Percentiles rank a stretch among this genome's conserved stretches.
These are phyloP conservation scores for Rhodotorula sp. DNA, from an alignment of 1,284 basidiomycete species.

Conservation along the genomic window DNA sequence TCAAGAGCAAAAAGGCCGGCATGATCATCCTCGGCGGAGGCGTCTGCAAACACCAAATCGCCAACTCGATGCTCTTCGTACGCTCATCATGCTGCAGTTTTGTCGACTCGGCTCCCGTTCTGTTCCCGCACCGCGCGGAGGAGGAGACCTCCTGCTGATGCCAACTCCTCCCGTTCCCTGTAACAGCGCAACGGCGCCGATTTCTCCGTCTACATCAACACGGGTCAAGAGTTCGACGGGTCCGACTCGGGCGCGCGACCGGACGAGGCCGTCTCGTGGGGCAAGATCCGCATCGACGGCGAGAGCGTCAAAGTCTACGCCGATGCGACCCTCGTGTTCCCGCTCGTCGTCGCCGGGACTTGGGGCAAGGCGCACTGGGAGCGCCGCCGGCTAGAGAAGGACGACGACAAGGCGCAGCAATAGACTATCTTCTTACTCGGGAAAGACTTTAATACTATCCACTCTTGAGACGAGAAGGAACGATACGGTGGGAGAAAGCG, in stretches of 20 bases:
- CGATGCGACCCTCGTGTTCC: conserved; percentile 86
- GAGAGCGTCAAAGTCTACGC: conserved; percentile 85
- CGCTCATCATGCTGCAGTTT: conserved; percentile 40
- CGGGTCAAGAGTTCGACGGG: conserved; percentile 98
- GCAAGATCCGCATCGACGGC: conserved; percentile 88
- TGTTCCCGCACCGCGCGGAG: background rate
- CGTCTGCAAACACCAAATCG: conserved; percentile 99
- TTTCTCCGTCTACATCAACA: conserved; percentile 97
- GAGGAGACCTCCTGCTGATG: background rate
- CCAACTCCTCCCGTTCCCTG: background rate
- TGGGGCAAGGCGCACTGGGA: conserved; percentile 56
- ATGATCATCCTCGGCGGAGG: conserved; percentile 99
- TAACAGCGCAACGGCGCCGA: conserved; percentile 92
- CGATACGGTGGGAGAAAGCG: no score
- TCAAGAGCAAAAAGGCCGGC: conserved; percentile 87
- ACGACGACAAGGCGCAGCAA: conserved; percentile 3
- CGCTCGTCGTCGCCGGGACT: conserved; percentile 77
- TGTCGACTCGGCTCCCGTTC: background rate
- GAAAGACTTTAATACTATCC: no score
- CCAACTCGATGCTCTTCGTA: conserved; percentile 98
- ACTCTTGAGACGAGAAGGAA: no score
- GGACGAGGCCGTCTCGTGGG: conserved; percentile 99
- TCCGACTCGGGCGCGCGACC: conserved; percentile 89
- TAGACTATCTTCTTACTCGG: no score
- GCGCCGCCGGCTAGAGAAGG: no score